A percentile compares a stretch with the other conserved stretches of the same genome.
Conservation (phyloP, 2,329 filamentous ascomycete genomes). For the Aspergillus fumigatus region DNA sequence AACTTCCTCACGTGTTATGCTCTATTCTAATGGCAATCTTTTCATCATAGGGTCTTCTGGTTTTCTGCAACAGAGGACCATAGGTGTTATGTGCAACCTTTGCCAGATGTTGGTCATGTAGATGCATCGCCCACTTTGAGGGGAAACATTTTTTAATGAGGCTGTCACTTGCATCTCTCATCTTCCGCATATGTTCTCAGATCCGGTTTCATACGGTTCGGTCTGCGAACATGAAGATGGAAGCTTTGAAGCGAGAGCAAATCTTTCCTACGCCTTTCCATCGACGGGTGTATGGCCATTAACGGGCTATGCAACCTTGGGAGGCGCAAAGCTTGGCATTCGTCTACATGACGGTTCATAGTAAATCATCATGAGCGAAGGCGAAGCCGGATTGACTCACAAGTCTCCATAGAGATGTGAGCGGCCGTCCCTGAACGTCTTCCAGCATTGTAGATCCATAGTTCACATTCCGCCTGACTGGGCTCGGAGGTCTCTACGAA, state of each 20-base stretch:
- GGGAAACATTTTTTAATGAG: not conserved
- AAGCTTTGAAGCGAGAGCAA: not conserved
- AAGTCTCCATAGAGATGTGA: not conserved
- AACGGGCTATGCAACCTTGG: not conserved
- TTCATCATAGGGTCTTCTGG: not conserved
- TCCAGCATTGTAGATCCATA: not conserved
- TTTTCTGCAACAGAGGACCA: not conserved
- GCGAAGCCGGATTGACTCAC: not conserved
- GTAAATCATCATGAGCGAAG: not conserved
- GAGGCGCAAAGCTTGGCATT: not conserved
- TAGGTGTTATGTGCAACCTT: not conserved
- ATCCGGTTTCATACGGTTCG: no score
- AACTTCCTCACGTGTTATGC: constrained; percentile 4
- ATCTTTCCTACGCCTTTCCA: not conserved
- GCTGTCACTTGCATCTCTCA: not conserved
- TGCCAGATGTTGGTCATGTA: not conserved
- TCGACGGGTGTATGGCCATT: not conserved
- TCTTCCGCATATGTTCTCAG: not conserved
- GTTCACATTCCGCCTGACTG: not conserved
- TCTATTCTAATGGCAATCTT: constrained; percentile 6
- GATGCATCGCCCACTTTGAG: not conserved
- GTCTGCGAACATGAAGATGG: not conserved
- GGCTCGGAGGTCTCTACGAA: not conserved
- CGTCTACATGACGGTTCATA: not conserved
- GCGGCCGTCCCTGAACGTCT: not conserved